Evolutionary conservation across 2,329 filamentous ascomycete genomes (phyloP).

Genomic region (Colletotrichum sp.): DNA sequence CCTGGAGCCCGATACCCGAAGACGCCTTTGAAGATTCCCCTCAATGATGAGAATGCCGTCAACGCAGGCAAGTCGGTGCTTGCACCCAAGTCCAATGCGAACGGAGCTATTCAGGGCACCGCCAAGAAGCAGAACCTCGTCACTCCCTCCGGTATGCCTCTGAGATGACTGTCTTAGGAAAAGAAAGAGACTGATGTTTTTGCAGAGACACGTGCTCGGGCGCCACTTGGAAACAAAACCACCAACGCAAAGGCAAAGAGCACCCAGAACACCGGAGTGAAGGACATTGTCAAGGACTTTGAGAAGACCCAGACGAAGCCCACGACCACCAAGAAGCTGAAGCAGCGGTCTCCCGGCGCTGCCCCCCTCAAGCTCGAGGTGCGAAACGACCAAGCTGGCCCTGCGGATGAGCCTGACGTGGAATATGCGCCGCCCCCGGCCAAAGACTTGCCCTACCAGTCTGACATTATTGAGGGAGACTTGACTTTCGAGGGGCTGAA

Average conservation of each 20-base stretch:
- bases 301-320: conserved; percentile 68
- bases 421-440: conserved; percentile 88
- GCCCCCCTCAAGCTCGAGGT: conserved; percentile 67
- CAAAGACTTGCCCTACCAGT: conserved; percentile 69
- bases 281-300: conserved; percentile 60
- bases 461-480: conserved; percentile 66
- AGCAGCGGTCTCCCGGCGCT: conserved; percentile 57
- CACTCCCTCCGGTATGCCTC: conserved; percentile 21
- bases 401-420: conserved; percentile 70
- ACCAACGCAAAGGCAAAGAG: conserved; percentile 87
- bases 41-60: conserved; percentile 85
- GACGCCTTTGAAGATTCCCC: conserved; percentile 78
- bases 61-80: conserved; percentile 64
- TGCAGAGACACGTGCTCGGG: conserved; percentile 70
- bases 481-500: conserved; percentile 64
- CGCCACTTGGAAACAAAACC: conserved; percentile 90
- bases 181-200: not conserved
- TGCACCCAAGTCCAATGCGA: conserved; percentile 57
- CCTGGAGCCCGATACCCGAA: conserved; percentile 79
- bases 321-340: conserved; percentile 64
- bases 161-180: conserved; percentile 8
- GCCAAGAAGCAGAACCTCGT: conserved; percentile 22
- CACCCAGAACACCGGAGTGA: conserved; percentile 70
- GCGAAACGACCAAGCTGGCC: conserved; percentile 57
- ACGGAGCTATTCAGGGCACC: conserved; percentile 36